Percentiles rank a stretch among this genome's conserved stretches.
These are phyloP conservation scores for Aspergillus nomiae DNA, from an alignment of 2,329 filamentous ascomycete species.

Conservation along the genomic window DNA sequence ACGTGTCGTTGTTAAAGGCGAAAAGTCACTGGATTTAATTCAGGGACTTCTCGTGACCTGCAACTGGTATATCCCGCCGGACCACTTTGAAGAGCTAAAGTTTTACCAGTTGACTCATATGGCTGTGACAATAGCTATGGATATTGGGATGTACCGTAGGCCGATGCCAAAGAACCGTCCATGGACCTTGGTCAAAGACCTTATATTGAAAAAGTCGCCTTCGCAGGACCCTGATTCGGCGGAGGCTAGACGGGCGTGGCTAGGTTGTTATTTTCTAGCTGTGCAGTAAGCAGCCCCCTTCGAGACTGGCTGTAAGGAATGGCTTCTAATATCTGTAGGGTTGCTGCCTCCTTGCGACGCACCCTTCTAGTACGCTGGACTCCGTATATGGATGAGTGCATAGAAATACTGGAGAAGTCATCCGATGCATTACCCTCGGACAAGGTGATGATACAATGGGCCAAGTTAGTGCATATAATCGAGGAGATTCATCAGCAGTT, in stretches of 20 bases:
- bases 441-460: conserved; percentile 57
- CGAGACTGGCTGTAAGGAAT: too few relatives aligned
- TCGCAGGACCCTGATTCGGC: conserved; percentile 53
- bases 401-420: conserved; percentile 59
- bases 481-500: conserved; percentile 71
- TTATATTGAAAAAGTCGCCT: conserved; percentile 40
- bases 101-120: conserved; percentile 87
- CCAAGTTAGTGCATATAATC: conserved; percentile 62
- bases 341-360: conserved; percentile 60
- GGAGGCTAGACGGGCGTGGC: conserved; percentile 61
- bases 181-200: conserved; percentile 40
- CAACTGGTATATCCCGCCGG: conserved; percentile 85
- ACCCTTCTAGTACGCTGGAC: conserved; percentile 63
- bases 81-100: conserved; percentile 82
- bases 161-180: conserved; percentile 38
- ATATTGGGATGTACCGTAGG: conserved; percentile 72
- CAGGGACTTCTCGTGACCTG: conserved; percentile 74
- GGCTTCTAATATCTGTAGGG: conserved; percentile 38
- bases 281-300: conserved; percentile 48
- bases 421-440: conserved; percentile 61
- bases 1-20: conserved; percentile 70
- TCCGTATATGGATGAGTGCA: conserved; percentile 64
- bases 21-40: conserved; percentile 81
- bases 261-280: conserved; percentile 63
- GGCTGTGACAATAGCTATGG: conserved; percentile 78